Percentiles rank a stretch among this genome's conserved stretches.
These are phyloP conservation scores for Amylostereum chailletii DNA, from an alignment of 1,284 basidiomycete species.

Conservation along the genomic window DNA sequence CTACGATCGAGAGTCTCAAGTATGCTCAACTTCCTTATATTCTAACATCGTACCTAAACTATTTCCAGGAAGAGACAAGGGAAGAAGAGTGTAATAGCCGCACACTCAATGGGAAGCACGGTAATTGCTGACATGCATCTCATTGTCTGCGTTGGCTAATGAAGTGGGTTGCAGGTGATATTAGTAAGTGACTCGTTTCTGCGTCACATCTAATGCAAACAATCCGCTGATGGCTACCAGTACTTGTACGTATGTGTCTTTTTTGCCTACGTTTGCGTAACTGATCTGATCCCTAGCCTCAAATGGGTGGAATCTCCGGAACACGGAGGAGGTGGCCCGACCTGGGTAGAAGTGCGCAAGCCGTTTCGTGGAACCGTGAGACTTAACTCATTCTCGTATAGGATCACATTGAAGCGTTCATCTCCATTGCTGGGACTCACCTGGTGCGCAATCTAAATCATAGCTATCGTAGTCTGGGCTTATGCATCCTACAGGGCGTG, in stretches of 20 bases:
- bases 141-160: not conserved
- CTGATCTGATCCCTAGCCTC: constrained; percentile 37
- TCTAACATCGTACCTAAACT: not conserved
- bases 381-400: constrained; percentile 16
- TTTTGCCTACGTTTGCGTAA: not conserved
- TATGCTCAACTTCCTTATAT: constrained; percentile 22
- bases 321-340: constrained; percentile 79
- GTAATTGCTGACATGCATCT: constrained; percentile 30
- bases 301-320: constrained; percentile 94
- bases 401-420: constrained; percentile 75
- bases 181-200: constrained; percentile 7
- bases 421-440: constrained; percentile 85
- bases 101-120: constrained; percentile 86
- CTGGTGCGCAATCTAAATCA: constrained; percentile 38
- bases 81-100: constrained; percentile 81
- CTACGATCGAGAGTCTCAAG: constrained; percentile 80
- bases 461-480: constrained; percentile 1
- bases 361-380: not conserved
- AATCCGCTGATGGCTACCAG: constrained; percentile 21
- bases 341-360: constrained; percentile 82
- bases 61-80: constrained; percentile 51
- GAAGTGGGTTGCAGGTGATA: constrained; percentile 6
- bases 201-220: not conserved
- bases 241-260: constrained; percentile 47
- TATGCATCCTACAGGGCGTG: constrained; percentile 43